Conservation (phyloP, 352 stramenopile species). For the Pythium biforme region DNA sequence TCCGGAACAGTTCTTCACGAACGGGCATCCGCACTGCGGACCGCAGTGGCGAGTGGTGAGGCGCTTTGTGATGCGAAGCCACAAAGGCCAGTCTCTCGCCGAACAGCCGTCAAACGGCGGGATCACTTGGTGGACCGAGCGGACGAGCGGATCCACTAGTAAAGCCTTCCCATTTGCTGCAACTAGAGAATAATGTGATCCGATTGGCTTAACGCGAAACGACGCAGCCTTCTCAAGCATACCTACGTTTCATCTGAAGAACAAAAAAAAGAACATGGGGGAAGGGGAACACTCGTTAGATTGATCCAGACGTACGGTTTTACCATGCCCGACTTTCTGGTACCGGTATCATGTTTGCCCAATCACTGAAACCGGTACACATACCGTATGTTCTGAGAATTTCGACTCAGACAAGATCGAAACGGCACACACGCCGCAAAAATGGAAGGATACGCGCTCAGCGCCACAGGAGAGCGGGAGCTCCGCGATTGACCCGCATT, state of each 20-base stretch:
- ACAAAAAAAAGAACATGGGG: slow-evolving; percentile 21
- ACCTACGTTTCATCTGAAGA: slow-evolving; percentile 4
- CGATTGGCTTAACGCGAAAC: slow-evolving; percentile 18
- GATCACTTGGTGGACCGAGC: not conserved
- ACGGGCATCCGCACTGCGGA: not conserved
- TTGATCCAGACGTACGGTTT: not conserved
- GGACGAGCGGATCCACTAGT: slow-evolving; percentile 23
- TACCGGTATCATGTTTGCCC: slow-evolving; percentile 11
- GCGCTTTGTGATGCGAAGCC: not conserved
- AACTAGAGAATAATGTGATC: not conserved
- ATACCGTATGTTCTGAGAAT: not conserved
- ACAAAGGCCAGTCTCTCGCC: not conserved
- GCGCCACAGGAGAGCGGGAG: not conserved
- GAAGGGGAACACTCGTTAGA: not conserved
- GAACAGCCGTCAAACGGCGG: slow-evolving; percentile 5
- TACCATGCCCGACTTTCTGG: not conserved
- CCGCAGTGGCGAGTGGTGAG: not conserved
- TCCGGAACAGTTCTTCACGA: not conserved
- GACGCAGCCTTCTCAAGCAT: slow-evolving; percentile 4
- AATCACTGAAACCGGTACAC: slow-evolving; percentile 18
- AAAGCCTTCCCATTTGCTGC: slow-evolving; percentile 6
- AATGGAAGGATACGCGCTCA: slow-evolving; percentile 23
- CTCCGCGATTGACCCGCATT: no score
- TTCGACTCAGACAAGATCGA: not conserved
- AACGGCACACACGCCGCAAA: slow-evolving; percentile 14